A percentile compares a stretch with the other conserved stretches of the same genome.
Conservation (phyloP, 805 yeast genomes). For the Phaffomyces thermotolerans region DNA sequence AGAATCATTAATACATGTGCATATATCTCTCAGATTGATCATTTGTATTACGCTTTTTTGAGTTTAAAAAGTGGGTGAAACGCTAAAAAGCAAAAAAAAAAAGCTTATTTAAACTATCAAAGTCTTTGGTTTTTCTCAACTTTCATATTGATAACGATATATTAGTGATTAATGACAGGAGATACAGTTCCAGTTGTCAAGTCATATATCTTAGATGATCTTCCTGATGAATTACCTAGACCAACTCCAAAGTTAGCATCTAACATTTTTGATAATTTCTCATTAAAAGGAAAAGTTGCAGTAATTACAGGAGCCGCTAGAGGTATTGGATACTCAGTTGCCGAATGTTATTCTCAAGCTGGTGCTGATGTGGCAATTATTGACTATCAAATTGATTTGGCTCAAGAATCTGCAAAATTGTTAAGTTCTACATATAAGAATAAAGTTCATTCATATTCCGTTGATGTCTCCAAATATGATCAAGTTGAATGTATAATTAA, state of each 20-base stretch:
- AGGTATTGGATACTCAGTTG: constrained; percentile 80
- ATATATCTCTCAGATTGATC: too few relatives aligned
- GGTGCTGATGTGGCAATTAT: constrained; percentile 71
- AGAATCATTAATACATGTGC: too few relatives aligned
- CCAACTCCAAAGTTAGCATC: constrained; percentile 43
- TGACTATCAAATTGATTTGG: constrained; percentile 23
- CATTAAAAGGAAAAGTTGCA: constrained; percentile 79
- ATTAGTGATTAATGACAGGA: too few relatives aligned
- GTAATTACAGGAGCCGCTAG: constrained; percentile 78
- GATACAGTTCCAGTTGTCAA: too few relatives aligned
- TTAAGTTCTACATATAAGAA: constrained; percentile 59
- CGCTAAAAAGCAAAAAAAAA: too few relatives aligned
- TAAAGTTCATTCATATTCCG: constrained; percentile 48
- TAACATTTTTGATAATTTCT: constrained; percentile 60
- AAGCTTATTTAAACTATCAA: too few relatives aligned
- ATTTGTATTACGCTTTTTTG: too few relatives aligned
- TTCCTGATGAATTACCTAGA: constrained; percentile 30
- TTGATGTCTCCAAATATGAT: constrained; percentile 25
- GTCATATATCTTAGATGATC: too few relatives aligned
- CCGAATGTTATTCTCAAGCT: constrained; percentile 80
- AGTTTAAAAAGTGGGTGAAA: too few relatives aligned
- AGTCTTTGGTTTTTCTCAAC: too few relatives aligned
- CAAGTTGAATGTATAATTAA: constrained; percentile 25
- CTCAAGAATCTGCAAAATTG: constrained; percentile 37
- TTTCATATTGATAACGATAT: too few relatives aligned